Conservation (phyloP, 1,284 basidiomycete genomes). For the Abortiporus biennis region DNA sequence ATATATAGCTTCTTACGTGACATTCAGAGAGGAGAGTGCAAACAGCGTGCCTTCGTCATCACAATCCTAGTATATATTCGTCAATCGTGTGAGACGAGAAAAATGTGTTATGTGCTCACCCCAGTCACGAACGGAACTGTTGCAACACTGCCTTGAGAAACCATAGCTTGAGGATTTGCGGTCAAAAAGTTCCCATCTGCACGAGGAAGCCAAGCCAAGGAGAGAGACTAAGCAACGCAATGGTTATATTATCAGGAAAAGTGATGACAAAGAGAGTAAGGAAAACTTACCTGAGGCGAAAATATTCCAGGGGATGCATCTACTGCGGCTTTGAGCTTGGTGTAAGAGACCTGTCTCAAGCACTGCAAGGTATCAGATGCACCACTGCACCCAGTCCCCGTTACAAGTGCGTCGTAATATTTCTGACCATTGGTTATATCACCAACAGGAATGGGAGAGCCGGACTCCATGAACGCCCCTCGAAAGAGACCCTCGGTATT, state of each 20-base stretch:
- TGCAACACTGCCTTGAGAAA: slow-evolving; percentile 22
- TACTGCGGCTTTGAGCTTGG: slow-evolving; percentile 24
- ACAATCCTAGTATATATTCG: slow-evolving; percentile 22
- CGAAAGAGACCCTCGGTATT: slow-evolving; percentile 29
- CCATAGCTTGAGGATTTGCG: slow-evolving; percentile 21
- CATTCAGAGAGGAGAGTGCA: slow-evolving; percentile 27
- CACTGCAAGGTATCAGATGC: slow-evolving; percentile 33
- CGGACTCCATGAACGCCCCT: slow-evolving; percentile 32
- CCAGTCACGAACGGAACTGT: slow-evolving; percentile 27
- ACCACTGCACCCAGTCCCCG: slow-evolving; percentile 24
- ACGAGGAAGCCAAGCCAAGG: slow-evolving; percentile 29
- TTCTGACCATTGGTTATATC: slow-evolving; percentile 25
- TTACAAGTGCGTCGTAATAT: slow-evolving; percentile 29
- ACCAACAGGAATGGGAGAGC: slow-evolving; percentile 25
- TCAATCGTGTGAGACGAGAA: background rate
- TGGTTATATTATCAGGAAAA: background rate
- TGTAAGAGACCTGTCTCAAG: slow-evolving; percentile 30
- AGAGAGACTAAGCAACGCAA: slow-evolving; percentile 12
- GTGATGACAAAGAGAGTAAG: background rate
- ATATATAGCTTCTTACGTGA: slow-evolving; percentile 23
- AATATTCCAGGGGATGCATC: slow-evolving; percentile 21
- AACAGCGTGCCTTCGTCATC: slow-evolving; percentile 54
- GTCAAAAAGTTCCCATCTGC: slow-evolving; percentile 32
- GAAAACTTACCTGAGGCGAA: slow-evolving; percentile 17
- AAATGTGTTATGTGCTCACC: slow-evolving; percentile 5